A percentile compares a stretch with the other conserved stretches of the same genome.
Conservation (phyloP, 345 rosid species). For the Populus pruinosa region DNA sequence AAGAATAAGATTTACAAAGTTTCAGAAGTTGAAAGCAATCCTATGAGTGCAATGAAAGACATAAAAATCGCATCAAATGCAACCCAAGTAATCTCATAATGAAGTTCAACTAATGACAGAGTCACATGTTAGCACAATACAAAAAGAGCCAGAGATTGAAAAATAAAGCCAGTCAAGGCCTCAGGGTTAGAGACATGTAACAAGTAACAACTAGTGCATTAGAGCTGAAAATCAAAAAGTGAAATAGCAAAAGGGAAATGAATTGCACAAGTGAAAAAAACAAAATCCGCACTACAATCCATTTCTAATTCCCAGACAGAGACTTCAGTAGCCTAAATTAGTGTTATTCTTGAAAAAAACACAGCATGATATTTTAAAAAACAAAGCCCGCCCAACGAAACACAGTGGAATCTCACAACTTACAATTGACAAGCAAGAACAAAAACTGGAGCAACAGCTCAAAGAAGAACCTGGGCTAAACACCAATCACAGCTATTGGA, state of each 20-base stretch:
- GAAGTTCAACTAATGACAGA: not conserved
- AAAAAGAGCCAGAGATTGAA: too few species aligned
- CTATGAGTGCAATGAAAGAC: not conserved
- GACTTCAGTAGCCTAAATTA: too few species aligned
- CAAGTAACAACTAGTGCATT: not conserved
- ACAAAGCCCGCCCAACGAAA: too few species aligned
- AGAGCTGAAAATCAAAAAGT: too few species aligned
- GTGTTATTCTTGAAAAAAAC: too few species aligned
- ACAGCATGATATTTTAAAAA: too few species aligned
- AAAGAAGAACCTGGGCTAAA: not conserved
- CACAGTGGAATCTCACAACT: not conserved
- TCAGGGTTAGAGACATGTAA: not conserved
- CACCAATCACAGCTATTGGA: not conserved
- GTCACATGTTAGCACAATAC: not conserved
- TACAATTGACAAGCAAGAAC: too few species aligned
- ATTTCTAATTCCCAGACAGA: not conserved
- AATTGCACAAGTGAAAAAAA: not conserved
- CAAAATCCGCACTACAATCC: not conserved
- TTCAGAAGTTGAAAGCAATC: not conserved
- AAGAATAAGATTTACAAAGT: not conserved
- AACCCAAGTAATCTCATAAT: too few species aligned
- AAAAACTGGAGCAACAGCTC: not conserved
- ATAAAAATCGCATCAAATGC: too few species aligned
- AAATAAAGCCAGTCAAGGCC: not conserved
- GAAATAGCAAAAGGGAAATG: not conserved